Conservation (phyloP, 2,329 filamentous ascomycete genomes). For the Fusarium tanahbumbuense region DNA sequence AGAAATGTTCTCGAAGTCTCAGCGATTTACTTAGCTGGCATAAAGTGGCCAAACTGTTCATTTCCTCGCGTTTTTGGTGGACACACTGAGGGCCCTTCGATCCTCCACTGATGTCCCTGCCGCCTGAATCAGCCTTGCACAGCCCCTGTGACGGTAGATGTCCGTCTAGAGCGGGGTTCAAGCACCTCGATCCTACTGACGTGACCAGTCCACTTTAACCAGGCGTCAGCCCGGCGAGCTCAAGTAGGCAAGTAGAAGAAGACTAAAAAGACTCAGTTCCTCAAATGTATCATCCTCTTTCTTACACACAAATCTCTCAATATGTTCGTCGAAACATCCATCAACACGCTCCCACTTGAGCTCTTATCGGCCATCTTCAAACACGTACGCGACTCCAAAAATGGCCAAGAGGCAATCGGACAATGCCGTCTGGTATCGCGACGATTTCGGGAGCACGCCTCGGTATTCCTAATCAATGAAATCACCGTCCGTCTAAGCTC, state of each 20-base stretch:
- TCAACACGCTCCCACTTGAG: neutral
- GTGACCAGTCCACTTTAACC: neutral
- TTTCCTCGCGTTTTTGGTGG: too few species aligned
- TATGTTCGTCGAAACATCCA: neutral
- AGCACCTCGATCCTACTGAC: neutral
- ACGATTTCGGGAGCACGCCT: neutral
- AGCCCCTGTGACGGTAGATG: neutral
- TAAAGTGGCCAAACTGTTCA: neutral
- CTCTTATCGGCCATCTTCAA: neutral
- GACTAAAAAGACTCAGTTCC: accelerated
- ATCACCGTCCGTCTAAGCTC: neutral
- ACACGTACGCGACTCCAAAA: neutral
- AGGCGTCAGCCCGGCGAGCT: neutral
- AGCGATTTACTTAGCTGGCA: neutral
- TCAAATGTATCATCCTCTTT: accelerated
- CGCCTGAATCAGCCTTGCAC: neutral
- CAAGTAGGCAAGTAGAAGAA: neutral
- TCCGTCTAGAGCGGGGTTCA: neutral
- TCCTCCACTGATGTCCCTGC: neutral
- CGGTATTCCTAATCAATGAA: neutral
- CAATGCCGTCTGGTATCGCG: conserved; percentile 3
- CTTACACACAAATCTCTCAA: neutral
- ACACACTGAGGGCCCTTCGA: too few species aligned
- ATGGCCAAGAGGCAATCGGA: neutral
- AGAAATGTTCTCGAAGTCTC: too few species aligned